Base-by-base conservation (phyloP, 441 rosid genomes). In the Rhodomyrtus psidioides region DNA sequence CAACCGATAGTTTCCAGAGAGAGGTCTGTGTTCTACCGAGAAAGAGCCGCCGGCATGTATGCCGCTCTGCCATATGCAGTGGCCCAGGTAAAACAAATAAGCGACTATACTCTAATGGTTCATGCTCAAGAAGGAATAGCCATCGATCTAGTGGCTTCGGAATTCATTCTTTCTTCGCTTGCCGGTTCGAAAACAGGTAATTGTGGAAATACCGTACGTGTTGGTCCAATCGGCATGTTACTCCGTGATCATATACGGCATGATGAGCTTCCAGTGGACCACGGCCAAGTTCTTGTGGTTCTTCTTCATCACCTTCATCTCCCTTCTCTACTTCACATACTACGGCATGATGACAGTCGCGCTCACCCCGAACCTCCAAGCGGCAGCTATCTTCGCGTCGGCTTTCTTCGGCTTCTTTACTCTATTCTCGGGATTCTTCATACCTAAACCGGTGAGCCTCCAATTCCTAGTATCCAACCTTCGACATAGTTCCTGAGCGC, bases 261-360 rank as follows among this genome's bases (percentile, higher is more conserved):
- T 98, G 99, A 86, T 98, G 84, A 87, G 94, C 85, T 98, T 96
- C 46, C 91, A 95, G 86, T 96, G 99, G 99, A 93, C 94, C 12
- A 90, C 88, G 6, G 93, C 88, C 34, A 96, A 98, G 85, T 96
- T 95, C 93, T 94, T 92, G 83, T 96, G 99, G 99, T 98, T 98
- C 90, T 98, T 86, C 93, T 95, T 94, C 54, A 85, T 95, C 86
- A 87, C 91, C 56, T 98, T 95, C 91, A 91, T 96, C 91, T 92
- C 99, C 74, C 96, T 96, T 92, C 97, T 98, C 58, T 95, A 95
- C 98, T 98, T 95, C 93, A 95, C 99, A 44, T 98, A 95, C 91
- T 98, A 98, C 2, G 99, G 99, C 81, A 98, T 98, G 99, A 96
- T 98, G 99, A 89, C 97, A 0, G 98, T 95, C n/a, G 89, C 99